Evolutionary conservation across 768 basidiomycete genomes (phyloP), one percentile per base, ranked within the genome.

Genomic region (Paxillus rubicundulus): DNA sequence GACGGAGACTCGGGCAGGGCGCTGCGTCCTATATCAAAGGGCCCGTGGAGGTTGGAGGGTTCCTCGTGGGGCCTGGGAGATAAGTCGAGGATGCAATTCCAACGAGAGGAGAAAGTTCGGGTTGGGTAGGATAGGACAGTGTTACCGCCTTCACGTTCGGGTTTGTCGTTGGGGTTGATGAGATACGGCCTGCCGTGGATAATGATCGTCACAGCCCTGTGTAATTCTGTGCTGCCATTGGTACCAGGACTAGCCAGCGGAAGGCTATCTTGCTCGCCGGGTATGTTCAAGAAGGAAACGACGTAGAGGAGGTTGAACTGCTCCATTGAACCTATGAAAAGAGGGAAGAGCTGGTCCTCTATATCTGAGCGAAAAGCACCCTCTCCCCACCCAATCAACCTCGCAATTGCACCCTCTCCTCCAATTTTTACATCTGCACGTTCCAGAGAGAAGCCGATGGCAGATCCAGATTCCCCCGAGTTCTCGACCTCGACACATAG

Each of bases 401-500:
- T 70, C 16, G 78, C 70, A 9, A 71, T 75, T 32, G 82, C 80
- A n/a, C 79, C 80, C 45, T 80, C 78, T 4, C 91, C 91, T 21
- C 87, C 82, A 36, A 97, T 82, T 28, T 76, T 78, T 6, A 97
- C 85, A 13, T 85, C 81, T 4, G 94, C 82, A 43, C 74, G 80
- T 62, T 92, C 87, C 1, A 97, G 81, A 49, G 82, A 74, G 63
- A 93, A 95, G 1, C 85, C 84, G 43, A 85, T 78, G 5, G 74
- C 71, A 28, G 76, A 64, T 4, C 79, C 79, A 2, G 81, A 76
- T 16, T 87, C 86, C 13, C 85, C 84, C 1, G 85, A 79, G 61
- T 94, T 92, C 69, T 94, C 92, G 40, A 97, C 76, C 61, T 97
- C 94, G 5, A 97, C 85, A 53, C 89, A 93, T n/a, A 97, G 81